Conservation (phyloP, 2,329 filamentous ascomycete species). For the Cladosporium halotolerans region DNA sequence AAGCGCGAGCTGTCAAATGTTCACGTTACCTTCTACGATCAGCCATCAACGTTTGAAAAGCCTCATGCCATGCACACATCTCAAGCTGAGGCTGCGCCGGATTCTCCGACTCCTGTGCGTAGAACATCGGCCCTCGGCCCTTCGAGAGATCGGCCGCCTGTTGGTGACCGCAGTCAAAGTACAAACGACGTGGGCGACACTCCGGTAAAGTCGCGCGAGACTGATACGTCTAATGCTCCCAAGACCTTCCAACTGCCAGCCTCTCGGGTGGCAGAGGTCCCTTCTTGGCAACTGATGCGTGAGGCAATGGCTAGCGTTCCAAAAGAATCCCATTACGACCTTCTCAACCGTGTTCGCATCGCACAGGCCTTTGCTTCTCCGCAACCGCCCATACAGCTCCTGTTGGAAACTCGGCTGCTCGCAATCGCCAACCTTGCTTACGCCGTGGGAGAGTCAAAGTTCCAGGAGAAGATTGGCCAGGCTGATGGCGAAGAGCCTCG, state of each 20-base stretch:
- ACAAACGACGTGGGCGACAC: slow-evolving; percentile 22
- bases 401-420: slow-evolving; percentile 69
- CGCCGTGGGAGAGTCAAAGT: slow-evolving; percentile 74
- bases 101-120: slow-evolving; percentile 69
- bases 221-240: slow-evolving; percentile 34
- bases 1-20: slow-evolving; percentile 78
- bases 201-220: slow-evolving; percentile 23
- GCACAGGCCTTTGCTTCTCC: slow-evolving; percentile 72
- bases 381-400: slow-evolving; percentile 61
- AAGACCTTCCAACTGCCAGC: slow-evolving; percentile 60
- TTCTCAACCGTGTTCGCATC: slow-evolving; percentile 74
- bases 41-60: slow-evolving; percentile 26
- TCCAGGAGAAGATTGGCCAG: slow-evolving; percentile 77
- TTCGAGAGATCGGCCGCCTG: slow-evolving; percentile 29
- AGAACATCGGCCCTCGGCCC: slow-evolving; percentile 52
- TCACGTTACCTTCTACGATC: slow-evolving; percentile 69
- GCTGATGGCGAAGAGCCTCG: slow-evolving; percentile 86
- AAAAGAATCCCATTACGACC: slow-evolving; percentile 68
- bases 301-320: slow-evolving; percentile 56
- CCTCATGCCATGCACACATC: slow-evolving; percentile 20
- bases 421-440: slow-evolving; percentile 89
- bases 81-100: slow-evolving; percentile 44
- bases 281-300: slow-evolving; percentile 38
- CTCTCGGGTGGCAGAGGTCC: slow-evolving; percentile 37
- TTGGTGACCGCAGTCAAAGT: slow-evolving; percentile 20